A percentile compares a stretch with the other conserved stretches of the same genome.
Conservation (phyloP, 768 basidiomycete species). For the Leccinum barrowsii region DNA sequence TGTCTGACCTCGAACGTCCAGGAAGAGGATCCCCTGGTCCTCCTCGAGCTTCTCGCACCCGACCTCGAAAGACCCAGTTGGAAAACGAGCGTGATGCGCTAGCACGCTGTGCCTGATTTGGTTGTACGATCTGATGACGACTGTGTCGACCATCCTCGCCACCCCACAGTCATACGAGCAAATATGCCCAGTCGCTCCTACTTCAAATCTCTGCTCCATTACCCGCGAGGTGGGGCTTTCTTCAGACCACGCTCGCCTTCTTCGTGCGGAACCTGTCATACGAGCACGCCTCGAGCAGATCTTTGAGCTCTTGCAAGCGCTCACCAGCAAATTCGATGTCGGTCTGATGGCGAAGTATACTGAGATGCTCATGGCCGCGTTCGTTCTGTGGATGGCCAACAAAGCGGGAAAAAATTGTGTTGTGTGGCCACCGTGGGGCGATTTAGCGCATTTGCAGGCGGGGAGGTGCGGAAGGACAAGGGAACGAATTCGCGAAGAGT, state of each 20-base stretch:
- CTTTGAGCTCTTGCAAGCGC: constrained; percentile 60
- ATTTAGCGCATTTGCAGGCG: constrained; percentile 72
- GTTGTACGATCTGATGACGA: constrained; percentile 96
- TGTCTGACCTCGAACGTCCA: constrained; percentile 75
- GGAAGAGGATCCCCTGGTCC: constrained; percentile 83
- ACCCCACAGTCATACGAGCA: constrained; percentile 95
- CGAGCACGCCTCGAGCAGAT: constrained; percentile 82
- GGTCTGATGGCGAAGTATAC: constrained; percentile 71
- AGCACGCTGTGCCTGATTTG: constrained; percentile 83
- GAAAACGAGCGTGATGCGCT: constrained; percentile 80
- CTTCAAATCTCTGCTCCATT: constrained; percentile 86
- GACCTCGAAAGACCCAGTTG: constrained; percentile 88
- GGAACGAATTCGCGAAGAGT: constrained; percentile 47
- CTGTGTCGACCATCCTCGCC: constrained; percentile 87
- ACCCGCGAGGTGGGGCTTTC: constrained; percentile 90
- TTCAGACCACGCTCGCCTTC: constrained; percentile 86
- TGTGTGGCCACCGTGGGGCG: constrained; percentile 79
- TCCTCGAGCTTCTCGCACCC: constrained; percentile 81
- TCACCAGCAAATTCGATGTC: constrained; percentile 80
- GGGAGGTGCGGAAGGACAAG: constrained; percentile 66
- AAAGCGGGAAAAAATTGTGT: constrained; percentile 84
- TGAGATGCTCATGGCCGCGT: constrained; percentile 84
- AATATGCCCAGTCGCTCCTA: constrained; percentile 84
- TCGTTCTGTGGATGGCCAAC: constrained; percentile 92
- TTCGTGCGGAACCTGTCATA: constrained; percentile 91